phyloP scores from a whole-genome alignment of 2,329 filamentous ascomycete species.

The Tolypocladium nubicola region DNA sequence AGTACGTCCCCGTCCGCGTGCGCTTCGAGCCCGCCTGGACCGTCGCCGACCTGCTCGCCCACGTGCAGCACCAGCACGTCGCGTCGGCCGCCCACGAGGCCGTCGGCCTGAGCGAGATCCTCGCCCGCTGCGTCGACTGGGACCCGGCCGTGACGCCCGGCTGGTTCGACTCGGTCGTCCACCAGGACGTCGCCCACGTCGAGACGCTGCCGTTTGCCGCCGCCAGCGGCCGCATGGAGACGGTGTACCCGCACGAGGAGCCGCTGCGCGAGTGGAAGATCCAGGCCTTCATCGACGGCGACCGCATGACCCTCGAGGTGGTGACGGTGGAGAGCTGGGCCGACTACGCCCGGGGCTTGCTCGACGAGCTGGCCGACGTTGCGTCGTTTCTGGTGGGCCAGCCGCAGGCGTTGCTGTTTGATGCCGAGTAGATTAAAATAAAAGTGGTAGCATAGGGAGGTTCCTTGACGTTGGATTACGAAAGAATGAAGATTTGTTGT shows the following conservation, averaged over 20 bases:
- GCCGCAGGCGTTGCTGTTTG: conserved; percentile 9
- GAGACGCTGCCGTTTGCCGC: conserved; percentile 36
- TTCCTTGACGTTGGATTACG: neutral
- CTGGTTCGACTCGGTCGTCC: conserved; percentile 47
- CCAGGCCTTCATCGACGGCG: conserved; percentile 46
- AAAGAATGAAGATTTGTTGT: neutral
- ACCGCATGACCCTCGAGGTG: conserved; percentile 43
- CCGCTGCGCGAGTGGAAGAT: conserved; percentile 48
- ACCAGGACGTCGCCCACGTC: conserved; percentile 52
- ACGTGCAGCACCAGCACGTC: conserved; percentile 47
- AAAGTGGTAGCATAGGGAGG: neutral
- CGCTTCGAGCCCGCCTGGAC: conserved; percentile 40
- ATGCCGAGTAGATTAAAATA: neutral
- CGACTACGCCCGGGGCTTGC: conserved; percentile 35
- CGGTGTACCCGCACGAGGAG: conserved; percentile 47
- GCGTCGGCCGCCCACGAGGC: conserved; percentile 44
- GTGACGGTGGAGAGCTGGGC: conserved; percentile 49
- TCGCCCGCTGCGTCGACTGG: conserved; percentile 35
- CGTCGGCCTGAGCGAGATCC: conserved; percentile 44
- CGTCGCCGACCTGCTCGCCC: conserved; percentile 38
- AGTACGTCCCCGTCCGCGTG: conserved; percentile 55
- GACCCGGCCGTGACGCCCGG: conserved; percentile 9
- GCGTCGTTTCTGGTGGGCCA: conserved; percentile 5
- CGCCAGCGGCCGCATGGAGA: conserved; percentile 38
- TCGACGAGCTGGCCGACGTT: conserved; percentile 35